Conservation (phyloP, 441 rosid genomes). For the Euphorbia celastroides region DNA sequence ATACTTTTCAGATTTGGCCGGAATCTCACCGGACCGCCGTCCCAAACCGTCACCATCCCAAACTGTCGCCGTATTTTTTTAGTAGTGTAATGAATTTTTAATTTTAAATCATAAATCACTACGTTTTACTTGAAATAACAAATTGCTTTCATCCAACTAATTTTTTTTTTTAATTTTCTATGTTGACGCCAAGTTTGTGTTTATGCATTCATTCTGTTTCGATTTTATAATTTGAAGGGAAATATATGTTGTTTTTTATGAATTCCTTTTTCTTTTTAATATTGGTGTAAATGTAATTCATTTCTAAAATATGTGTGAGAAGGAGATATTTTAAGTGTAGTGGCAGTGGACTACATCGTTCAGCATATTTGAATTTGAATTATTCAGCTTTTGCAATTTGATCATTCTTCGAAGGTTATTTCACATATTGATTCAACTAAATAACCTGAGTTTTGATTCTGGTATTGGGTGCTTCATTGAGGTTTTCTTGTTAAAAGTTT, state of each 20-base stretch:
- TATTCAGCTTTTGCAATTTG: neutral
- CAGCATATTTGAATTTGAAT: neutral
- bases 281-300: neutral
- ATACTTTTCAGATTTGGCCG: no score
- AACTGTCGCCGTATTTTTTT: no score
- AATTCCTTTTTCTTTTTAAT: no score
- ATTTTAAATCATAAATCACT: no score
- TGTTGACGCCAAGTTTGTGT: constrained; percentile 80
- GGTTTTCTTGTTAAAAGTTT: neutral
- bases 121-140: no score
- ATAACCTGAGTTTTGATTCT: neutral
- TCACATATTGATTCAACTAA: neutral
- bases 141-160: no score
- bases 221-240: neutral
- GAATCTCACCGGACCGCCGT: no score
- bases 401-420: neutral
- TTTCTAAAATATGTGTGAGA: neutral
- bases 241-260: neutral
- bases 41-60: no score
- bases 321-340: neutral
- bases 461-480: neutral
- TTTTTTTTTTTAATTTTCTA: no score
- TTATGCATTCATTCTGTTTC: neutral
- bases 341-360: neutral
- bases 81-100: no score